phyloP scores from a whole-genome alignment of 352 stramenopile genomes.

The Phytophthora foliorum region DNA sequence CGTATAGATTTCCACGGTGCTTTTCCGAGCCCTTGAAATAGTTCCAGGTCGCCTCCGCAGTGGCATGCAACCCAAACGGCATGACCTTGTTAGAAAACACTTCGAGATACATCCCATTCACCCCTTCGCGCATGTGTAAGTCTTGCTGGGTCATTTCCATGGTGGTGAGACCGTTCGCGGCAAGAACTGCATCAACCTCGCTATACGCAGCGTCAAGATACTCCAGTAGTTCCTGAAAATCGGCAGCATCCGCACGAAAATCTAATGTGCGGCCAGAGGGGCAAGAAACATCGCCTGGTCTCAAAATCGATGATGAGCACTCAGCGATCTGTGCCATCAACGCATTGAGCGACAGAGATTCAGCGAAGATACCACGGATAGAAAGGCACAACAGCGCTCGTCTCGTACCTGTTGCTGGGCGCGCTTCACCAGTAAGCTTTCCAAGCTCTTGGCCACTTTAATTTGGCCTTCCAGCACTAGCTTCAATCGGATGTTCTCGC shows the following conservation, averaged over 20 bases:
- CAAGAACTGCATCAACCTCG: slow-evolving; percentile 38
- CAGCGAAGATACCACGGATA: too few relatives aligned
- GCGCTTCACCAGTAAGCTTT: slow-evolving; percentile 46
- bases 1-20: slow-evolving; percentile 43
- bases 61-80: slow-evolving; percentile 36
- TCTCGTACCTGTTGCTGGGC: slow-evolving; percentile 22
- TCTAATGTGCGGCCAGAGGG: slow-evolving; percentile 24
- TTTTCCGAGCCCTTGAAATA: slow-evolving; percentile 50
- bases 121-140: slow-evolving; percentile 33
- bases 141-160: slow-evolving; percentile 41
- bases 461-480: slow-evolving; percentile 55
- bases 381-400: too few relatives aligned
- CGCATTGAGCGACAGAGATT: neutral
- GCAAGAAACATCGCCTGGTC: slow-evolving; percentile 17
- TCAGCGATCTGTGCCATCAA: slow-evolving; percentile 20
- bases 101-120: slow-evolving; percentile 40
- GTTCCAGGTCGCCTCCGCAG: slow-evolving; percentile 40
- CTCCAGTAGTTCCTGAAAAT: slow-evolving; percentile 34
- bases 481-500: slow-evolving; percentile 43
- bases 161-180: slow-evolving; percentile 33
- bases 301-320: slow-evolving; percentile 27
- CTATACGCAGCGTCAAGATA: slow-evolving; percentile 35
- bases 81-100: slow-evolving; percentile 43
- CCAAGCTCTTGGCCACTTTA: slow-evolving; percentile 51
- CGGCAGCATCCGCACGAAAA: slow-evolving; percentile 27